phyloP scores from a whole-genome alignment of 225 moss, liverwort and hornwort genomes.

The Sphagnum contortum region DNA sequence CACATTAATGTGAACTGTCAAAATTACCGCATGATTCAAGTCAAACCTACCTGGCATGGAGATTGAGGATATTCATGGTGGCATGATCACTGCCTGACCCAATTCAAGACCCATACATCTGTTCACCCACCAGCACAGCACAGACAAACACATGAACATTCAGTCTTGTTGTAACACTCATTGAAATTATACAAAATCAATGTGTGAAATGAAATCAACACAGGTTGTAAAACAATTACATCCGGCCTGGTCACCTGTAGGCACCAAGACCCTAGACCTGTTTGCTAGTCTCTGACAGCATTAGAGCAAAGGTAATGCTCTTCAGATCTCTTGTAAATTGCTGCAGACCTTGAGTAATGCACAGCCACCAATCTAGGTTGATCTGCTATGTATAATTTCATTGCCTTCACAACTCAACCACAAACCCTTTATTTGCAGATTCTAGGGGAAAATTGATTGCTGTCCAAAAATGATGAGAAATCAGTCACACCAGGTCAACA shows the following conservation, averaged over 20 bases:
- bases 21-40: neutral
- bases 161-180: neutral
- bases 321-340: no score
- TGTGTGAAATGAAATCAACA: neutral
- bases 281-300: no score
- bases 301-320: no score
- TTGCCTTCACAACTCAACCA: no score
- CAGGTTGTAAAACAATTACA: neutral
- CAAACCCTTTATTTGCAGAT: no score
- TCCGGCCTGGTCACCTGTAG: neutral
- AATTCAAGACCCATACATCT: slow-evolving; percentile 60
- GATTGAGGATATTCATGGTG: slow-evolving; percentile 43
- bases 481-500: no score
- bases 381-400: no score
- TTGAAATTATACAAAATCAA: neutral
- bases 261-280: neutral
- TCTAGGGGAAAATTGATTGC: no score
- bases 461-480: no score
- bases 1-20: neutral
- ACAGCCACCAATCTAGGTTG: no score
- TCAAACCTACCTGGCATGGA: slow-evolving; percentile 51
- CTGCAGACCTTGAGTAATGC: no score
- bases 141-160: neutral
- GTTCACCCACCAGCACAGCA: slow-evolving; percentile 9
- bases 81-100: slow-evolving; percentile 44